phyloP scores from a whole-genome alignment of 75 land plant species.

The Ceratopteris richardii region DNA sequence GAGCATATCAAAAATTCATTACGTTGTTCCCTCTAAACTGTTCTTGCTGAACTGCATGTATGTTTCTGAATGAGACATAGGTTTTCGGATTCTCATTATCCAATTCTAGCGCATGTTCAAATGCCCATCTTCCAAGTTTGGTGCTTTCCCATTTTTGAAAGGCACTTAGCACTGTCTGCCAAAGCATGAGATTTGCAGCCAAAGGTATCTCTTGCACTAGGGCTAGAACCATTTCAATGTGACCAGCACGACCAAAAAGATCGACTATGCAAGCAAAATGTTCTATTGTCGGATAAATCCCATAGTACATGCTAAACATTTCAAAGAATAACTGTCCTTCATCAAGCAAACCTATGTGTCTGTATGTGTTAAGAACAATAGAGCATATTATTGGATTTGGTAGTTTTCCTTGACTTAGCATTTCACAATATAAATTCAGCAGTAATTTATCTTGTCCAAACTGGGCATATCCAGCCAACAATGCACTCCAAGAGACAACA shows the following conservation, averaged over 20 bases:
- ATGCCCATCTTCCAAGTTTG: slow-evolving; percentile 3
- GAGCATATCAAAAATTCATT: no score
- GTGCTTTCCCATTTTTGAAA: slow-evolving; percentile 7
- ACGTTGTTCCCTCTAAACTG: background rate
- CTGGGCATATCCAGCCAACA: slow-evolving; percentile 30
- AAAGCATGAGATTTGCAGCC: background rate
- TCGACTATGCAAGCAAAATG: slow-evolving; percentile 21
- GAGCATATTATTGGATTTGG: slow-evolving; percentile 31
- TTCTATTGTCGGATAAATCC: slow-evolving; percentile 14
- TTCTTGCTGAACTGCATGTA: background rate
- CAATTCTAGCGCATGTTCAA: background rate
- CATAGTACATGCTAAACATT: slow-evolving; percentile 1
- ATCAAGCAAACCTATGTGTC: slow-evolving; percentile 18
- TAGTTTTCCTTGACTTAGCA: slow-evolving; percentile 6
- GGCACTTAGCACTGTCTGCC: slow-evolving; percentile 18
- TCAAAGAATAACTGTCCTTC: slow-evolving; percentile 12
- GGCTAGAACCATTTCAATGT: background rate
- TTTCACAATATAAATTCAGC: slow-evolving; percentile 13
- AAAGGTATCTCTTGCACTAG: slow-evolving; percentile 12
- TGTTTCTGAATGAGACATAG: background rate
- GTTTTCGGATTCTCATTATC: background rate
- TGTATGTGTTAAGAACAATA: slow-evolving; percentile 25
- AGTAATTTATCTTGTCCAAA: slow-evolving; percentile 25
- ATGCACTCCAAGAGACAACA: slow-evolving; percentile 32
- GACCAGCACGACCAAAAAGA: slow-evolving; percentile 12